phyloP scores from a whole-genome alignment of 164 flowering plant genomes.

The Sedum album region DNA sequence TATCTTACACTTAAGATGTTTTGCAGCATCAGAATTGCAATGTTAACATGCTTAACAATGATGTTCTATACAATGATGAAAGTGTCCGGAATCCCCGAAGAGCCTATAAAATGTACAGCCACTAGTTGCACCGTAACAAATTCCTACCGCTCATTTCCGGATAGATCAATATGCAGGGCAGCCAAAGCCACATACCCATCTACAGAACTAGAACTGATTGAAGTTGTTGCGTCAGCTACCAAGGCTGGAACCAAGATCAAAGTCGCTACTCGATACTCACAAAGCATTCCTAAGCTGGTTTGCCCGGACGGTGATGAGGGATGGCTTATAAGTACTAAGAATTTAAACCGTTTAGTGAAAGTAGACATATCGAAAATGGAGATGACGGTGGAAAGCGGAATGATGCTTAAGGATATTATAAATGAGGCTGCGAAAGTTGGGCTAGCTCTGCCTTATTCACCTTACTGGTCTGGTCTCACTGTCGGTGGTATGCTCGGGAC shows the following conservation, averaged over 20 bases:
- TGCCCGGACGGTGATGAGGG: conserved; percentile 54
- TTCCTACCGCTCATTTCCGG: conserved; percentile 66
- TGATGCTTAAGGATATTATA: conserved; percentile 43
- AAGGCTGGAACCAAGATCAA: conserved; percentile 36
- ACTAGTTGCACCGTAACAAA: conserved; percentile 60
- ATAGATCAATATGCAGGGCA: conserved; percentile 40
- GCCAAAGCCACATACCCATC: conserved; percentile 39
- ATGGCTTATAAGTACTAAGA: conserved; percentile 49
- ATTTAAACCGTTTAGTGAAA: conserved; percentile 25
- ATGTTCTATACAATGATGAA: neutral
- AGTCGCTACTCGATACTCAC: conserved; percentile 45
- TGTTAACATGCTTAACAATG: neutral
- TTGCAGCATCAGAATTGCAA: neutral
- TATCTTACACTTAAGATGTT: neutral
- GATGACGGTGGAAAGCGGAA: conserved; percentile 54
- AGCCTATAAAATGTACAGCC: conserved; percentile 49
- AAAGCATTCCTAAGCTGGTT: conserved; percentile 59
- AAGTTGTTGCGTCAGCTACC: conserved; percentile 43
- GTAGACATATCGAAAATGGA: conserved; percentile 25
- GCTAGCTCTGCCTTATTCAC: conserved; percentile 54
- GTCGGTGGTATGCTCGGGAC: conserved; percentile 59
- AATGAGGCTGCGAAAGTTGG: conserved; percentile 41
- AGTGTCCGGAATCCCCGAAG: conserved; percentile 7
- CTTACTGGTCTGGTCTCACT: conserved; percentile 83
- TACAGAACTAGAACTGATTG: conserved; percentile 43